Conservation (phyloP, 2,329 filamentous ascomycete genomes). For the Diaporthe vexans region DNA sequence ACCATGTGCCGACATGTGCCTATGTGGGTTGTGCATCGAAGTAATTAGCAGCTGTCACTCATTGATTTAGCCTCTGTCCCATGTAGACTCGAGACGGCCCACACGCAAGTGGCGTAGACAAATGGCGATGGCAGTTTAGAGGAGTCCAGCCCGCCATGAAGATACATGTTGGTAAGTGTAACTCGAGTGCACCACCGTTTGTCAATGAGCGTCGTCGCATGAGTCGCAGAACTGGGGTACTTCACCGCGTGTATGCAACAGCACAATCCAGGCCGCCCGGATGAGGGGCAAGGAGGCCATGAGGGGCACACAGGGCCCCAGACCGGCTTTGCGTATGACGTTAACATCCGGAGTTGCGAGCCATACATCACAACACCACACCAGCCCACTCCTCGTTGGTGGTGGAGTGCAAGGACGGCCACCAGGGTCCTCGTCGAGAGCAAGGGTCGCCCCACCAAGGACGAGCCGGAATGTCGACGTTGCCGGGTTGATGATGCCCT, state of each 20-base stretch:
- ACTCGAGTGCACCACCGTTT: too few relatives aligned
- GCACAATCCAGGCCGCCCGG: not conserved
- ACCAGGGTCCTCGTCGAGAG: slow-evolving; percentile 1
- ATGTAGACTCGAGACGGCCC: slow-evolving; percentile 4
- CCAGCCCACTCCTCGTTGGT: not conserved
- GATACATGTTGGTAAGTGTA: not conserved
- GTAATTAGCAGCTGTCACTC: not conserved
- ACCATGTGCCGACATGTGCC: slow-evolving; percentile 13
- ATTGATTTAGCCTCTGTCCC: not conserved
- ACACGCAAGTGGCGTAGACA: slow-evolving; percentile 2
- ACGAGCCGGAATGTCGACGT: not conserved
- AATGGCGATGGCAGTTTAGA: not conserved
- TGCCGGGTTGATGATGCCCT: slow-evolving; percentile 2
- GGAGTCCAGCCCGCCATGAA: not conserved
- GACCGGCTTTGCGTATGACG: slow-evolving; percentile 1
- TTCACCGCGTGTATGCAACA: not conserved
- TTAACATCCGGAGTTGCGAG: slow-evolving; percentile 3
- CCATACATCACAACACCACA: not conserved
- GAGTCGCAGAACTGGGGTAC: slow-evolving; percentile 2
- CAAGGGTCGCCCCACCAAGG: slow-evolving; percentile 21
- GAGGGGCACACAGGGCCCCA: not conserved
- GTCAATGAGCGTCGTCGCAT: slow-evolving; percentile 8
- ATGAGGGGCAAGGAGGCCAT: not conserved
- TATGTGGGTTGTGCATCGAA: not conserved
- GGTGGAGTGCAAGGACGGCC: not conserved